phyloP scores from a whole-genome alignment of 768 basidiomycete species.

The Antrodiella citrinella region DNA sequence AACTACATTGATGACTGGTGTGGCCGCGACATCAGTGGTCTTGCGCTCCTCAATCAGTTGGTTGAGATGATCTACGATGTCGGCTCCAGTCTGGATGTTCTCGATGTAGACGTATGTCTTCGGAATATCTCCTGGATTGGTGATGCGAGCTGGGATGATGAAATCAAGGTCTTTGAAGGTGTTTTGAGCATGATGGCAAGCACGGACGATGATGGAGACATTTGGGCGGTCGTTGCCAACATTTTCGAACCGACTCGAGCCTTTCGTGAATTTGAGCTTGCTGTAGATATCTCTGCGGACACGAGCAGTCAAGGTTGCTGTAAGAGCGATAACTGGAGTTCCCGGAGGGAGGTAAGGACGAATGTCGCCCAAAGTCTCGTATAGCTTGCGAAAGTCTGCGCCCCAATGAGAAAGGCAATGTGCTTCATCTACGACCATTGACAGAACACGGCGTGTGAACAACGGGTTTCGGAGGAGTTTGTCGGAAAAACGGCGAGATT shows the following conservation, averaged over 20 bases:
- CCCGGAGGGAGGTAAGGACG: conserved; percentile 22
- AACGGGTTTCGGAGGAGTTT: conserved; percentile 18
- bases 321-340: conserved; percentile 25
- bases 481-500: conserved; percentile 20
- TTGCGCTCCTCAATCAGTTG: conserved; percentile 6
- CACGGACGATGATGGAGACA: conserved; percentile 27
- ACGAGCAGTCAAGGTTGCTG: conserved; percentile 24
- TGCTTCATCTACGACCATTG: conserved; percentile 28
- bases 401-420: conserved; percentile 33
- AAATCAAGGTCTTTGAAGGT: conserved; percentile 28
- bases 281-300: conserved; percentile 22
- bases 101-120: conserved; percentile 26
- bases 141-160: conserved; percentile 14
- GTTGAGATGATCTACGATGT: conserved; percentile 22
- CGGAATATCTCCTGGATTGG: conserved; percentile 13
- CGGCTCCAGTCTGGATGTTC: conserved; percentile 16
- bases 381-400: conserved; percentile 26
- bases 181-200: conserved; percentile 25
- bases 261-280: conserved; percentile 20
- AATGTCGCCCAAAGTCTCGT: conserved; percentile 20
- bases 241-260: conserved; percentile 15
- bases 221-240: conserved; percentile 28
- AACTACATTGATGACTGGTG: conserved; percentile 12
- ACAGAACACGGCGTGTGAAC: conserved; percentile 16
- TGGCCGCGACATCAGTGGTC: neutral